Conservation (phyloP, 2,329 filamentous ascomycete genomes). For the Ceratocystis huliohia region DNA sequence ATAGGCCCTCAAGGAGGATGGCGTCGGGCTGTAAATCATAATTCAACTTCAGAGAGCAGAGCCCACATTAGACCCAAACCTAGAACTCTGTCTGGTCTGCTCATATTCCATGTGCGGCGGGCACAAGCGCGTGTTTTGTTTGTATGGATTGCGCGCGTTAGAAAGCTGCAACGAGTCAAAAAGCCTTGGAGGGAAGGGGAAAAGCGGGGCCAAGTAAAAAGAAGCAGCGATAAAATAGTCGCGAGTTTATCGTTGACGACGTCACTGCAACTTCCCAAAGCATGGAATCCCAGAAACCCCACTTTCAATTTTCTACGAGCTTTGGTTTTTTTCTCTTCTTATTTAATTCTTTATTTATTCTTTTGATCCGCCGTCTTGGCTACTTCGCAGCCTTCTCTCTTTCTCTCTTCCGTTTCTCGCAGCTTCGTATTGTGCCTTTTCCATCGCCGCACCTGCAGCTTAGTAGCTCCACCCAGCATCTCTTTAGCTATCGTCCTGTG, state of each 20-base stretch:
- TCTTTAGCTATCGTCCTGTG: background rate
- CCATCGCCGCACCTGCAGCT: background rate
- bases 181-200: background rate
- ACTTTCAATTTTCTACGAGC: conserved; percentile 4
- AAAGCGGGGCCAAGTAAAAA: background rate
- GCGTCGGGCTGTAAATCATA: no score
- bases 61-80: no score
- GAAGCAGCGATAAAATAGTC: background rate
- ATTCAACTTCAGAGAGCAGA: no score
- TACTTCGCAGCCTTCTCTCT: background rate
- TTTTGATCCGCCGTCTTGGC: background rate
- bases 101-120: no score
- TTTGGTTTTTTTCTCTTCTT: background rate
- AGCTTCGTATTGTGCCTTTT: background rate
- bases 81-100: no score
- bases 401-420: background rate
- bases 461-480: background rate
- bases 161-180: background rate
- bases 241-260: background rate
- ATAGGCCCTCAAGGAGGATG: no score
- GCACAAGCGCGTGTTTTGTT: no score
- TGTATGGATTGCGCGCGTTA: background rate
- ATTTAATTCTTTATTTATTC: background rate
- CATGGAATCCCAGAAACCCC: conserved; percentile 6
- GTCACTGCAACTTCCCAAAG: background rate